Evolutionary conservation across 1,284 basidiomycete genomes (phyloP).

Genomic region (Athelia sp.): DNA sequence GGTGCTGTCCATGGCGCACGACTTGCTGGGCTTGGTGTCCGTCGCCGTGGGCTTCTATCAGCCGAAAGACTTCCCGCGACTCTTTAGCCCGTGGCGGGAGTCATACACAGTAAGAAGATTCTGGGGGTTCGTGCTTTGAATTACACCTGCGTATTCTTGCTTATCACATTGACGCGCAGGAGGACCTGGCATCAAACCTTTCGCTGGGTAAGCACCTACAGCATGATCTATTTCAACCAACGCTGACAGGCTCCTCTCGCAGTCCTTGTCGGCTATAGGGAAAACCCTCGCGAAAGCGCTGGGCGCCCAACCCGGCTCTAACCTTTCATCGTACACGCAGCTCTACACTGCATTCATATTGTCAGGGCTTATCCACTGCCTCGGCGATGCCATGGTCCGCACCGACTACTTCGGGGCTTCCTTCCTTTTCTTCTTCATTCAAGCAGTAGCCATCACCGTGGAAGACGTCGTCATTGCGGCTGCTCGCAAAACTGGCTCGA

Average conservation of each 20-base stretch:
- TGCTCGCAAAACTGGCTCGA: background rate
- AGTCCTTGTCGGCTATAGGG: conserved; percentile 17
- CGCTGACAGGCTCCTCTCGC: background rate
- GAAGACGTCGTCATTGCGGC: conserved; percentile 7
- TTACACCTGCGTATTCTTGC: background rate
- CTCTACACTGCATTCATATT: conserved; percentile 12
- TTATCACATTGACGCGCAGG: conserved; percentile 10
- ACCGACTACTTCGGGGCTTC: conserved; percentile 8
- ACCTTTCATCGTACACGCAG: conserved; percentile 8
- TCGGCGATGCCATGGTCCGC: conserved; percentile 13
- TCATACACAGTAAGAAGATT: conserved; percentile 29
- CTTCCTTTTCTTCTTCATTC: conserved; percentile 14
- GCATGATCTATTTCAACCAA: background rate
- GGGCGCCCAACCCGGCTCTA: conserved; percentile 9
- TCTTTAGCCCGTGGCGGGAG: conserved; percentile 26
- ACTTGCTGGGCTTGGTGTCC: conserved; percentile 11
- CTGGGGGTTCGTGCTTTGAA: conserved; percentile 26
- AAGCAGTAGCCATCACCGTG: conserved; percentile 12
- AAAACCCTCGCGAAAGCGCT: conserved; percentile 12
- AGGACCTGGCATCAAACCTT: conserved; percentile 27
- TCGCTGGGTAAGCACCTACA: conserved; percentile 15
- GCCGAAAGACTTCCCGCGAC: conserved; percentile 27
- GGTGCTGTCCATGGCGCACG: conserved; percentile 18
- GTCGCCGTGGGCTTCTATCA: conserved; percentile 19
- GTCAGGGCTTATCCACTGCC: conserved; percentile 15